Percentiles rank a stretch among this genome's conserved stretches.
Evolutionary conservation across 2,329 filamentous ascomycete genomes (phyloP).

Genomic region (Cryphonectria parasitica): DNA sequence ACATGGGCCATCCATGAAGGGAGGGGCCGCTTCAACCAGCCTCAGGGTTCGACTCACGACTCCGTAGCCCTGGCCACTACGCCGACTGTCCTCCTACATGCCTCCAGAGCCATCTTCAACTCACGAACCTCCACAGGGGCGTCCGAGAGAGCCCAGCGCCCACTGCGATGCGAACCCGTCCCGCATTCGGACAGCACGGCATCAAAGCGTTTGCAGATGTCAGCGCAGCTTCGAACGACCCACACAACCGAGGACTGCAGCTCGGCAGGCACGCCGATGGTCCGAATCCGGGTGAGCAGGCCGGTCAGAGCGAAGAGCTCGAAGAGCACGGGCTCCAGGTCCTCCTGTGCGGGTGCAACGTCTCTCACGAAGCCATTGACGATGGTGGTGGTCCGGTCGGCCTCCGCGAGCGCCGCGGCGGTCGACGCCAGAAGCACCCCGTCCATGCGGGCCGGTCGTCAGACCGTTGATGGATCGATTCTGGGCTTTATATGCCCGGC

Average conservation of each 20-base stretch:
- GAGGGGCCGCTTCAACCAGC: background rate
- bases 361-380: slow-evolving; percentile 21
- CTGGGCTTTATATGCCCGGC: background rate
- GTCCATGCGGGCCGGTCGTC: slow-evolving; percentile 18
- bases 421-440: slow-evolving; percentile 24
- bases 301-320: slow-evolving; percentile 21
- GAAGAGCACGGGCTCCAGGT: slow-evolving; percentile 23
- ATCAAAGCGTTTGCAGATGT: slow-evolving; percentile 22
- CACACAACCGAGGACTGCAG: slow-evolving; percentile 14
- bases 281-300: slow-evolving; percentile 16
- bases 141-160: slow-evolving; percentile 25
- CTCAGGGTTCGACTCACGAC: slow-evolving; percentile 18
- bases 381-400: slow-evolving; percentile 17
- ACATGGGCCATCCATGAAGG: background rate
- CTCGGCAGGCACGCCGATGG: background rate
- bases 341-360: slow-evolving; percentile 24
- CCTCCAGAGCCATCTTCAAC: slow-evolving; percentile 17
- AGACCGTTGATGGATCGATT: background rate
- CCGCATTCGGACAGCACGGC: slow-evolving; percentile 22
- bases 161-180: slow-evolving; percentile 15
- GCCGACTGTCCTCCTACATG: slow-evolving; percentile 23
- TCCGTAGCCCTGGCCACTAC: slow-evolving; percentile 20
- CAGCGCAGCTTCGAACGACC: slow-evolving; percentile 22
- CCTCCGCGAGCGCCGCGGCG: slow-evolving; percentile 24
- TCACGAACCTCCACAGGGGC: slow-evolving; percentile 20